These are phyloP conservation scores for Penicillium coffeae DNA, from an alignment of 495 filamentous ascomycete genomes.

Conservation along the genomic window DNA sequence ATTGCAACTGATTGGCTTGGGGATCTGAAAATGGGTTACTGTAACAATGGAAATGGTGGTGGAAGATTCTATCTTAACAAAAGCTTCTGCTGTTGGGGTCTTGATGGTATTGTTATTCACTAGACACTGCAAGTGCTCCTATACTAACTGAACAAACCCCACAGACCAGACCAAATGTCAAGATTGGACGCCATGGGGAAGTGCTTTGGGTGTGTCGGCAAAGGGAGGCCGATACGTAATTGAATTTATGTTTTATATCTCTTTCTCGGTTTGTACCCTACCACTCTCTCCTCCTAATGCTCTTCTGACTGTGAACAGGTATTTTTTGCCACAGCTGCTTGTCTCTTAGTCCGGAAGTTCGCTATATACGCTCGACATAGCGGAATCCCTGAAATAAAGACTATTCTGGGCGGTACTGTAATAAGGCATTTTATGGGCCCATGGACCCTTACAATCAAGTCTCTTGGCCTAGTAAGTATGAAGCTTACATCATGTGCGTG, in stretches of 20 bases:
- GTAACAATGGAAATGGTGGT: constrained; percentile 65
- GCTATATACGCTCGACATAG: constrained; percentile 90
- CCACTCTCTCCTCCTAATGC: neutral
- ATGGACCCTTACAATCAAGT: constrained; percentile 94
- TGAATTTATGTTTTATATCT: constrained; percentile 80
- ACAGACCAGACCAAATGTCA: constrained; percentile 66
- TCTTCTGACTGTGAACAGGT: constrained; percentile 49
- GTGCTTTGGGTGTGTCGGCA: constrained; percentile 62
- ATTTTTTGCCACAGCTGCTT: constrained; percentile 74
- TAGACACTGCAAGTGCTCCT: neutral
- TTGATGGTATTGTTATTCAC: constrained; percentile 62
- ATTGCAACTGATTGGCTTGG: constrained; percentile 92
- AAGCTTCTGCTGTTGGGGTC: constrained; percentile 88
- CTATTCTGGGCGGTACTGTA: constrained; percentile 89
- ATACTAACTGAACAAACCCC: constrained; percentile 1
- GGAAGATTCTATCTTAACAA: constrained; percentile 87
- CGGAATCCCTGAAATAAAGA: constrained; percentile 98
- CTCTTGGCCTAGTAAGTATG: constrained; percentile 79
- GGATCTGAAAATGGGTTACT: constrained; percentile 91
- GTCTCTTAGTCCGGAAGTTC: constrained; percentile 75
- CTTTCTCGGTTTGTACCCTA: constrained; percentile 60
- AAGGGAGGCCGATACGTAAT: constrained; percentile 68
- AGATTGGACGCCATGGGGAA: constrained; percentile 84
- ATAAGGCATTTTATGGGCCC: constrained; percentile 85
- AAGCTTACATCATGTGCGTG: no score